These are phyloP conservation scores for Gelatoporia subvermispora DNA, from an alignment of 768 basidiomycete genomes.

Conservation along the genomic window DNA sequence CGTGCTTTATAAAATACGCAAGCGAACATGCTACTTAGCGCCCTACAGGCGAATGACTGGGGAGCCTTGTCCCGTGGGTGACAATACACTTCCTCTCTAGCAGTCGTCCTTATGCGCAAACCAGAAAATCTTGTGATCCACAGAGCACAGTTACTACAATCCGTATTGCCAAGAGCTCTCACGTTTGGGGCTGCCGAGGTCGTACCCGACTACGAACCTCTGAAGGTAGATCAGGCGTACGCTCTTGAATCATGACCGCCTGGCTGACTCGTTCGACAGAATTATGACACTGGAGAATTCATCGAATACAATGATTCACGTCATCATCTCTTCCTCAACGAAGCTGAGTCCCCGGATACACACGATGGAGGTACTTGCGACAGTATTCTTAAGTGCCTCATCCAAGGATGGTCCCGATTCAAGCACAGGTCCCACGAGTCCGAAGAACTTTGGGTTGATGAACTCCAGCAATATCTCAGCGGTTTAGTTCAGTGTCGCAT, in stretches of 20 bases:
- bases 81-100: neutral
- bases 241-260: neutral
- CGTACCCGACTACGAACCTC: constrained; percentile 39
- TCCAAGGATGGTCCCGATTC: constrained; percentile 26
- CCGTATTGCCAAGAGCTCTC: constrained; percentile 43
- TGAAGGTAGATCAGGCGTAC: constrained; percentile 39
- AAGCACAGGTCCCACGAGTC: constrained; percentile 27
- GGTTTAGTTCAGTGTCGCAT: constrained; percentile 38
- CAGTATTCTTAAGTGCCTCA: constrained; percentile 18
- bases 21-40: neutral
- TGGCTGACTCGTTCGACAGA: constrained; percentile 28
- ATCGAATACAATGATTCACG: constrained; percentile 36
- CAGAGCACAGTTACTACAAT: constrained; percentile 31
- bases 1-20: neutral
- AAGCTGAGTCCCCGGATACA: constrained; percentile 2
- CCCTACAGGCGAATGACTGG: constrained; percentile 55
- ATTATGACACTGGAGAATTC: constrained; percentile 44
- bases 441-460: constrained; percentile 40
- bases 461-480: constrained; percentile 35
- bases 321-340: constrained; percentile 30
- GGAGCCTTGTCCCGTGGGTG: constrained; percentile 55
- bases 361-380: constrained; percentile 19
- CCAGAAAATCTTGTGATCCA: constrained; percentile 26
- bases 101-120: neutral
- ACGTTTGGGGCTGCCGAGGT: constrained; percentile 42